Conservation (phyloP, 2,329 filamentous ascomycete genomes). For the Escovopsis sp. region DNA sequence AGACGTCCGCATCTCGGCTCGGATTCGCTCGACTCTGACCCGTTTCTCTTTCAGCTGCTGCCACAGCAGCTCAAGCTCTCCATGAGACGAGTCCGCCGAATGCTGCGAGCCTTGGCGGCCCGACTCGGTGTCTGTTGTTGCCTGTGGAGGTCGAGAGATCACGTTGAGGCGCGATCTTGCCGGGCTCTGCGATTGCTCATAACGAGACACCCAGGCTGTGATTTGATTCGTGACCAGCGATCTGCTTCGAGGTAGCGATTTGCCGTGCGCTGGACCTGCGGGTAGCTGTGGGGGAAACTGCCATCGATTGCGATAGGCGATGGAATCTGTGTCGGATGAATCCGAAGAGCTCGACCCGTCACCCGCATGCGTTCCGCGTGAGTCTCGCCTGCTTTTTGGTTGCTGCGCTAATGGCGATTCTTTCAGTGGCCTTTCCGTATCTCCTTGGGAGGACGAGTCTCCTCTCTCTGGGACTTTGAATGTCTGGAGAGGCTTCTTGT, state of each 20-base stretch:
- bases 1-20: slow-evolving; percentile 17
- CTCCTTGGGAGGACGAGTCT: not conserved
- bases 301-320: slow-evolving; percentile 16
- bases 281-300: slow-evolving; percentile 20
- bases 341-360: slow-evolving; percentile 11
- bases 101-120: slow-evolving; percentile 7
- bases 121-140: slow-evolving; percentile 5
- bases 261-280: slow-evolving; percentile 10
- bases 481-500: too few species aligned
- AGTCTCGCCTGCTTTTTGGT: slow-evolving; percentile 1
- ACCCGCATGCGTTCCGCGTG: not conserved
- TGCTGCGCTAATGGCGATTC: not conserved
- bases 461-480: not conserved
- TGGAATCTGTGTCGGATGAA: slow-evolving; percentile 15
- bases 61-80: slow-evolving; percentile 21
- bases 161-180: slow-evolving; percentile 7
- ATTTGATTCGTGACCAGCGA: slow-evolving; percentile 19
- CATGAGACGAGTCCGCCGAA: slow-evolving; percentile 13
- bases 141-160: slow-evolving; percentile 1
- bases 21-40: slow-evolving; percentile 14
- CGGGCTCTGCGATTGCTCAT: slow-evolving; percentile 15
- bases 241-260: slow-evolving; percentile 12
- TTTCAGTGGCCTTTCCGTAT: not conserved
- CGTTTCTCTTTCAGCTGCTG: slow-evolving; percentile 21
- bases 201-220: slow-evolving; percentile 19